Evolutionary conservation across 139 green algal genomes (phyloP).

Genomic region (Micractinium sp.): DNA sequence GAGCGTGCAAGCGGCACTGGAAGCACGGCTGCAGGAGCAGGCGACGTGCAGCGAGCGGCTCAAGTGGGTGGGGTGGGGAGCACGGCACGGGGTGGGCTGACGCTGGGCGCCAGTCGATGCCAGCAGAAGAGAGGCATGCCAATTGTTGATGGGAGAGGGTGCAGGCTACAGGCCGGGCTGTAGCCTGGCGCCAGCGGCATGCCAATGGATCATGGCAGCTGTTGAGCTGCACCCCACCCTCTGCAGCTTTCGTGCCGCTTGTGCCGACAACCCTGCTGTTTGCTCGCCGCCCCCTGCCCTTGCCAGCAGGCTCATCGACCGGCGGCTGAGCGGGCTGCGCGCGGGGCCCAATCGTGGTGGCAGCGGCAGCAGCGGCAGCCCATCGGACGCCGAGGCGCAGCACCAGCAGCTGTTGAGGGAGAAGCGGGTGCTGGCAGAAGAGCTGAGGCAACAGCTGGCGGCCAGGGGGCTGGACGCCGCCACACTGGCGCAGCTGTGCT

Average conservation of each 20-base stretch:
- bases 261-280: too few relatives aligned
- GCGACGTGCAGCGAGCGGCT: conserved; percentile 3
- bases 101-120: background rate
- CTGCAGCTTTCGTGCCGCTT: too few relatives aligned
- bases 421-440: background rate
- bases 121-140: too few relatives aligned
- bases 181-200: too few relatives aligned
- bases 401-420: background rate
- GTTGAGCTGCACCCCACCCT: background rate
- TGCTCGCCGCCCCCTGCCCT: background rate
- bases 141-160: too few relatives aligned
- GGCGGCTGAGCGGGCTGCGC: background rate
- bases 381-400: background rate
- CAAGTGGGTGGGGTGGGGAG: background rate
- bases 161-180: background rate
- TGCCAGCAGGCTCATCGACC: background rate
- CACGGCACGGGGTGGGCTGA: background rate
- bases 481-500: conserved; percentile 20
- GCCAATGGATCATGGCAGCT: too few relatives aligned
- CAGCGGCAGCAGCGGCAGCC: background rate
- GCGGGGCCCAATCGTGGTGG: background rate
- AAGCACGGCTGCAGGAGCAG: conserved; percentile 12
- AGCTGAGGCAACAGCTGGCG: conserved; percentile 20
- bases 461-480: background rate
- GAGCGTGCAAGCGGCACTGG: conserved; percentile 4